phyloP scores from a whole-genome alignment of 768 basidiomycete species.

The Lentinula edodes region DNA sequence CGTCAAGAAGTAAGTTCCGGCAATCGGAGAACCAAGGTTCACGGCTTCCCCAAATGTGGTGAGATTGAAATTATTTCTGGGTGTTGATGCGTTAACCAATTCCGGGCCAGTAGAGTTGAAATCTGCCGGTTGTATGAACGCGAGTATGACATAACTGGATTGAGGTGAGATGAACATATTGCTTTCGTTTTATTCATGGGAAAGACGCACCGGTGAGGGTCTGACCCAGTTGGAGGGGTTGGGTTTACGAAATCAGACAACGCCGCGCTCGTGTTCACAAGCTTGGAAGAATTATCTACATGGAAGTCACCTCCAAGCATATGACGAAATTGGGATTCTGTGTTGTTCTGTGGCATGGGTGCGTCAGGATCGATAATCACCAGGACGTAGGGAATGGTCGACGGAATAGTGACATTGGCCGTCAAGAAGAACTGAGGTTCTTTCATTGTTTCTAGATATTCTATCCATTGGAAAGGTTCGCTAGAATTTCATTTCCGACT shows the following conservation, averaged over 20 bases:
- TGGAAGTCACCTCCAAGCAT: slow-evolving; percentile 35
- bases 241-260: slow-evolving; percentile 34
- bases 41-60: slow-evolving; percentile 26
- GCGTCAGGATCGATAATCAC: slow-evolving; percentile 40
- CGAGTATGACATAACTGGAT: slow-evolving; percentile 19
- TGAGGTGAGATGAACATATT: background rate
- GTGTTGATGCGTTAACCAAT: slow-evolving; percentile 28
- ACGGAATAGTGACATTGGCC: slow-evolving; percentile 16
- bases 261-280: slow-evolving; percentile 33
- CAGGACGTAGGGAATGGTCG: slow-evolving; percentile 28
- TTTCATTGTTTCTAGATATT: slow-evolving; percentile 24
- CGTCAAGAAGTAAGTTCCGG: slow-evolving; percentile 39
- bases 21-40: slow-evolving; percentile 30
- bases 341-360: slow-evolving; percentile 32
- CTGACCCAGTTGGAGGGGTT: slow-evolving; percentile 33
- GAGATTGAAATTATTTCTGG: slow-evolving; percentile 33
- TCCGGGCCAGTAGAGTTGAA: slow-evolving; percentile 12
- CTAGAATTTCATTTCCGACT: slow-evolving; percentile 8
- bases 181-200: background rate
- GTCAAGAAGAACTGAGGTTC: slow-evolving; percentile 27
- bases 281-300: slow-evolving; percentile 20
- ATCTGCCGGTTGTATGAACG: slow-evolving; percentile 17
- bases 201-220: slow-evolving; percentile 35
- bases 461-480: background rate
- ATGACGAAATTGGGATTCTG: slow-evolving; percentile 32